A percentile compares a stretch with the other conserved stretches of the same genome.
These are phyloP conservation scores for Didymella exigua DNA, from an alignment of 2,329 filamentous ascomycete species.

Conservation along the genomic window DNA sequence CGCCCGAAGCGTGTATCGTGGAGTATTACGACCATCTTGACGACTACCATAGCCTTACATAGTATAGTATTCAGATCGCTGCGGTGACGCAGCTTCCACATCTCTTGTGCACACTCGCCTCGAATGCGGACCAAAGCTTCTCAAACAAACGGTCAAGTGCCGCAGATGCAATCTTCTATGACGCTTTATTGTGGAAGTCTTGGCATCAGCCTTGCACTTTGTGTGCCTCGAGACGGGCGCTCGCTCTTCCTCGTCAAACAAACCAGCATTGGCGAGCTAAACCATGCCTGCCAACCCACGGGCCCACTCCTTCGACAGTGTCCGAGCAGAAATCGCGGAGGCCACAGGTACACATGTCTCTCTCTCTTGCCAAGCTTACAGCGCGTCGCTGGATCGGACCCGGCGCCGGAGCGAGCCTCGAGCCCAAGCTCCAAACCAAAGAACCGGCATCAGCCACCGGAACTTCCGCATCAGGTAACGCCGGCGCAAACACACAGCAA, in stretches of 20 bases:
- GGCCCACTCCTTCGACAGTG: neutral
- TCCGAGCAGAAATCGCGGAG: neutral
- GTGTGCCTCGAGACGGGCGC: constrained; percentile 1
- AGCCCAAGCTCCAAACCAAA: neutral
- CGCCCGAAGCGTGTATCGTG: neutral
- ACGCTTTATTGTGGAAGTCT: neutral
- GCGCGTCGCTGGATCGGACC: constrained; percentile 1
- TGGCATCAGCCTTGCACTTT: neutral
- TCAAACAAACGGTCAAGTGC: too few relatives aligned
- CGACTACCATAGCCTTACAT: constrained; percentile 20
- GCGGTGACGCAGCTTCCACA: neutral
- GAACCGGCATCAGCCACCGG: constrained; percentile 11
- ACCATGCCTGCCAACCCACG: neutral
- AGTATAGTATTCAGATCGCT: constrained; percentile 16
- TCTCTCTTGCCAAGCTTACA: constrained; percentile 7
- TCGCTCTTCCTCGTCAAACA: neutral
- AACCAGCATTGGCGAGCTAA: neutral
- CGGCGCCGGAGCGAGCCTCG: constrained; percentile 18
- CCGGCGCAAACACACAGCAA: constrained; percentile 14
- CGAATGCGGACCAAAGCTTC: neutral
- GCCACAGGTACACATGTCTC: neutral
- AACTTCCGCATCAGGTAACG: constrained; percentile 9
- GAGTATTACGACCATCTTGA: neutral
- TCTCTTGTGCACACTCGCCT: neutral
- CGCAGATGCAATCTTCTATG: neutral